Evolutionary conservation across 768 basidiomycete species (phyloP), one percentile per base, ranked within the genome.

Genomic region (Leccinellum luteum): DNA sequence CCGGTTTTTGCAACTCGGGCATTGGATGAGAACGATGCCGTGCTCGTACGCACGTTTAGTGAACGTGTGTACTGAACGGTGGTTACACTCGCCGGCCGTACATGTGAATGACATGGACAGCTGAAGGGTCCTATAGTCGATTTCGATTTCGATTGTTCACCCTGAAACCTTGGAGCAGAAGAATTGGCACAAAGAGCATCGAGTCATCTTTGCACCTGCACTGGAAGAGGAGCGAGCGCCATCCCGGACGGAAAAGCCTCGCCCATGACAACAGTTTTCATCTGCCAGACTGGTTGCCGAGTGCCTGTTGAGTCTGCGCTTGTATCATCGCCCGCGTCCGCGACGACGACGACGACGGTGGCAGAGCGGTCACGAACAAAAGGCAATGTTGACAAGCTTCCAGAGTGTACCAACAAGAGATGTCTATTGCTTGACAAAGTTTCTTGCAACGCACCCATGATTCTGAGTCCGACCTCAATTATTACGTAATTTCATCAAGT

Each of bases 21-120:
- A 99, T 69, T 94, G 83, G 1, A 97, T 83, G 27, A 99, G 77
- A 3, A 98, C 95, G 52, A 98, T 86, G 0, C 96, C 96, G 47
- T 79, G 82, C 69, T 89, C 82, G 73, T 99, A 99, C 19, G 92
- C 83, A 47, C 85, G 81, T 68, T 85, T 88, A 6, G 91, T 82
- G 71, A 98, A 98, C 59, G 90, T 81, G 65, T 98, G 95, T 6
- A 90, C 86, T 9, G 92, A 95, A 2, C 96, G 86, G 59, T 82
- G 81, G 10, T 79, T 79, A 64, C 95, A 98, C 2, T 78, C 78
- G 6, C 77, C 65, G 5, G 85, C 94, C 1, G 91, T 91, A 71
- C 94, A 96, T 4, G 94, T 96, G 66, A 95, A 93, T 0, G 89
- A 89, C 38, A 96, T 77, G 4, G 84, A 87, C 84, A 13, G 19